Evolutionary conservation across 495 filamentous ascomycete genomes (phyloP).

Genomic region (Neurospora africana): DNA sequence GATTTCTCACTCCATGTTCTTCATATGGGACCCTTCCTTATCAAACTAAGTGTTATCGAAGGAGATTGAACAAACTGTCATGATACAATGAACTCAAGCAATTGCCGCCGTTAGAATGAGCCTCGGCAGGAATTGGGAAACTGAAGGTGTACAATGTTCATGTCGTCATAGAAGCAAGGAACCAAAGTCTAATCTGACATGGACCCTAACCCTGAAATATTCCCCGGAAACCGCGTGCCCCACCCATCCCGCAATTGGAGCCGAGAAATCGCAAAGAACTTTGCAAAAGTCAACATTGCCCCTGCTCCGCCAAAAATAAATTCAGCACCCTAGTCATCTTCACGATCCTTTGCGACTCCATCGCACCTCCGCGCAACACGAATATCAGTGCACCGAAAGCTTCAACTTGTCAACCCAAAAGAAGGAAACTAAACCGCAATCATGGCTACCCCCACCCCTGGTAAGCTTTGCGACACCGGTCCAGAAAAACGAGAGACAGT

Average conservation of each 20-base stretch:
- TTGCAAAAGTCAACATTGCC: neutral
- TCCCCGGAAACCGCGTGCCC: neutral
- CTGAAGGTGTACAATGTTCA: neutral
- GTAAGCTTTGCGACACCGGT: conserved; percentile 1
- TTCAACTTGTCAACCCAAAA: neutral
- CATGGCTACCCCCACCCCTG: conserved; percentile 9
- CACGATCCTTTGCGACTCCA: neutral
- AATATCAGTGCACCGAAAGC: neutral
- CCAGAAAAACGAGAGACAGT: neutral
- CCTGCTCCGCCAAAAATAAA: neutral
- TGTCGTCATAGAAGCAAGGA: neutral
- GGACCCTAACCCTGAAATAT: neutral
- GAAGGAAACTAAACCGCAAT: neutral
- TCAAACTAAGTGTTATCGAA: too few species aligned
- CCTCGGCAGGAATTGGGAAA: neutral
- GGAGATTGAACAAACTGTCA: neutral
- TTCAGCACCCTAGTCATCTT: neutral
- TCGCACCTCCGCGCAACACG: neutral
- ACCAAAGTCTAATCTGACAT: neutral
- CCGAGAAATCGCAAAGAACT: neutral
- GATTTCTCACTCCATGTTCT: neutral
- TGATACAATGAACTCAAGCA: neutral
- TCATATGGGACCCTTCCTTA: too few species aligned
- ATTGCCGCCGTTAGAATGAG: neutral
- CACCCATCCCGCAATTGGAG: neutral